These are phyloP conservation scores for Tricholoma flavovirens DNA, from an alignment of 768 basidiomycete genomes.

Conservation along the genomic window DNA sequence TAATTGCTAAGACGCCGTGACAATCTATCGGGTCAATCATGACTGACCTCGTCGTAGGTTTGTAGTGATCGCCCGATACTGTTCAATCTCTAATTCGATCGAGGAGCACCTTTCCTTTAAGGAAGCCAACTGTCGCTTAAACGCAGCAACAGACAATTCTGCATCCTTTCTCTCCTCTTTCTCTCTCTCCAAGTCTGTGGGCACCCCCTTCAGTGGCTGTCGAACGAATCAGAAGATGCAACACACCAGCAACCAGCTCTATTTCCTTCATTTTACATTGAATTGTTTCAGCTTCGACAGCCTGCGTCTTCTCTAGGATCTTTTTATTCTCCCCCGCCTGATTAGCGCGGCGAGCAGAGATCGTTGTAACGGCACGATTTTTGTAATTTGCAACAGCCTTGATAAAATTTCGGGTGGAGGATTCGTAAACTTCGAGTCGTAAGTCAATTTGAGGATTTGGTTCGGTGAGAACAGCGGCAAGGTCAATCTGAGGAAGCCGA, in stretches of 20 bases:
- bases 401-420: conserved; percentile 65
- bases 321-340: conserved; percentile 62
- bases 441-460: conserved; percentile 61
- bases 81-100: conserved; percentile 67
- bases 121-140: conserved; percentile 62
- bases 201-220: neutral
- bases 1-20: neutral
- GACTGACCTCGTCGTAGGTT: conserved; percentile 60
- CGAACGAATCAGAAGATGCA: neutral
- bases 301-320: conserved; percentile 52
- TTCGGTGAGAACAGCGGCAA: conserved; percentile 49
- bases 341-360: conserved; percentile 58
- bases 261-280: conserved; percentile 76
- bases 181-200: conserved; percentile 58
- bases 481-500: conserved; percentile 56
- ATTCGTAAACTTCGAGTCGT: conserved; percentile 52
- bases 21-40: neutral
- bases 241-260: conserved; percentile 70
- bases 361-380: conserved; percentile 60
- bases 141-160: conserved; percentile 51
- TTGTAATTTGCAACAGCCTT: conserved; percentile 71
- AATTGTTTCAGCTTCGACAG: conserved; percentile 64
- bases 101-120: conserved; percentile 53
- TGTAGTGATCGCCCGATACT: conserved; percentile 54
- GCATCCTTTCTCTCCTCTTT: conserved; percentile 69